Percentiles rank a stretch among this genome's conserved stretches.
Conservation (phyloP, 78 protist genomes). For the Cavenderia fasciculata region DNA sequence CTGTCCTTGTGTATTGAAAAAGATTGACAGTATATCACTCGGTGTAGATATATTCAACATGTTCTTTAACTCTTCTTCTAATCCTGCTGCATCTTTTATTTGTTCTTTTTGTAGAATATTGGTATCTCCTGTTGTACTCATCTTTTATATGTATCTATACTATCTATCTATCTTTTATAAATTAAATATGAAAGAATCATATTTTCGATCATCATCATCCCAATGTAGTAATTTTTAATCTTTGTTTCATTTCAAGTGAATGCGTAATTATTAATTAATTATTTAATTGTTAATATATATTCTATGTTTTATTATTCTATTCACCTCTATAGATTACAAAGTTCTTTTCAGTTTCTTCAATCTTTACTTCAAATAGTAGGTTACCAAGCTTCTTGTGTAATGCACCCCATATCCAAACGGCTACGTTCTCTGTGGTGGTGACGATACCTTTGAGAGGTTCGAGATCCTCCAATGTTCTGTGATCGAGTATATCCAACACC, state of each 20-base stretch:
- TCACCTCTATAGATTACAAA: conserved; percentile 75
- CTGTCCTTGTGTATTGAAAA: conserved; percentile 67
- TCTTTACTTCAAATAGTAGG: conserved; percentile 57
- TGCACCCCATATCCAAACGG: conserved; percentile 65
- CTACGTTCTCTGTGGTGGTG: conserved; percentile 80
- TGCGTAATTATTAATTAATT: too few species aligned
- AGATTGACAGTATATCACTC: conserved; percentile 36
- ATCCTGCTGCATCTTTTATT: too few species aligned
- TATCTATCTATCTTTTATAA: too few species aligned
- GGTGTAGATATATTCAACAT: conserved; percentile 13
- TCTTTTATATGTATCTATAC: too few species aligned
- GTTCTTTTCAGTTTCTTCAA: conserved; percentile 78
- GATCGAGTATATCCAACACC: conserved; percentile 78
- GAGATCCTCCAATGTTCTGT: conserved; percentile 83
- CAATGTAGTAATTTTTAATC: too few species aligned
- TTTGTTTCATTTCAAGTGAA: too few species aligned
- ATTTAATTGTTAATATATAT: too few species aligned
- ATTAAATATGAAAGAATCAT: too few species aligned
- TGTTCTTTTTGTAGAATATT: too few species aligned
- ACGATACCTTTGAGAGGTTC: conserved; percentile 49
- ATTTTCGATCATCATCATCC: too few species aligned
- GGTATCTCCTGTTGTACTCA: too few species aligned
- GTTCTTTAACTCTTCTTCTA: conserved; percentile 21
- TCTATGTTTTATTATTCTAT: too few species aligned
- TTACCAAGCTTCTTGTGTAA: conserved; percentile 5